Percentiles rank a stretch among this genome's conserved stretches.
phyloP scores from a whole-genome alignment of 768 basidiomycete genomes.

The Neoboletus brunneissimus region DNA sequence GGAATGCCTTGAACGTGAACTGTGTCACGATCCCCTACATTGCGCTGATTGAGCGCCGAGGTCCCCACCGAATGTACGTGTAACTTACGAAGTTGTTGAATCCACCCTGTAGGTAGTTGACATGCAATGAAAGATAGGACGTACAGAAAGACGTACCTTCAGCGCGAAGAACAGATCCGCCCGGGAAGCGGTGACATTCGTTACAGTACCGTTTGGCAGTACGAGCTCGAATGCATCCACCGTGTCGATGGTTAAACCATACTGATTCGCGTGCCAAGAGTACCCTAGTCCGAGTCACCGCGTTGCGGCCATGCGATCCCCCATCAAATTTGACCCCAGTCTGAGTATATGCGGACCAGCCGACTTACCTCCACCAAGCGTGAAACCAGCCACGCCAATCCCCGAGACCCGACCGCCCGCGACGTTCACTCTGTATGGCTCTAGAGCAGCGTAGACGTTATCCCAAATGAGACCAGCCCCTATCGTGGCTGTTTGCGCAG shows the following conservation, averaged over 20 bases:
- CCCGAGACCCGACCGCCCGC: slow-evolving; percentile 59
- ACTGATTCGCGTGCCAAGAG: slow-evolving; percentile 62
- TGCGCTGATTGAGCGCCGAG: slow-evolving; percentile 35
- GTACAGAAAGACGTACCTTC: slow-evolving; percentile 33
- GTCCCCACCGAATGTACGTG: not conserved
- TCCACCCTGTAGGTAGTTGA: slow-evolving; percentile 45
- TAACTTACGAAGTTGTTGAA: slow-evolving; percentile 56
- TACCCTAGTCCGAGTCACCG: slow-evolving; percentile 51
- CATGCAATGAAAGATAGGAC: not conserved
- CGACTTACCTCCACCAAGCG: slow-evolving; percentile 52
- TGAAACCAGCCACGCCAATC: slow-evolving; percentile 58
- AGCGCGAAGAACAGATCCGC: slow-evolving; percentile 45
- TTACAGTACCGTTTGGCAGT: slow-evolving; percentile 50
- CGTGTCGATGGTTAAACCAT: slow-evolving; percentile 56
- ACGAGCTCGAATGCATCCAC: slow-evolving; percentile 58
- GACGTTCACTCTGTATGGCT: slow-evolving; percentile 48
- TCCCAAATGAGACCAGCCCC: slow-evolving; percentile 59
- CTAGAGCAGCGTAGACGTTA: slow-evolving; percentile 56
- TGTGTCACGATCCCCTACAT: slow-evolving; percentile 55
- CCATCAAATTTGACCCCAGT: slow-evolving; percentile 1
- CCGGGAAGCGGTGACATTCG: slow-evolving; percentile 33
- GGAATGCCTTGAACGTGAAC: slow-evolving; percentile 50
- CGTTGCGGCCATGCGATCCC: slow-evolving; percentile 6
- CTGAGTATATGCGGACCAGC: not conserved
- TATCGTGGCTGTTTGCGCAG: slow-evolving; percentile 38